phyloP scores from a whole-genome alignment of 345 rosid genomes.

The Brassica nigra region DNA sequence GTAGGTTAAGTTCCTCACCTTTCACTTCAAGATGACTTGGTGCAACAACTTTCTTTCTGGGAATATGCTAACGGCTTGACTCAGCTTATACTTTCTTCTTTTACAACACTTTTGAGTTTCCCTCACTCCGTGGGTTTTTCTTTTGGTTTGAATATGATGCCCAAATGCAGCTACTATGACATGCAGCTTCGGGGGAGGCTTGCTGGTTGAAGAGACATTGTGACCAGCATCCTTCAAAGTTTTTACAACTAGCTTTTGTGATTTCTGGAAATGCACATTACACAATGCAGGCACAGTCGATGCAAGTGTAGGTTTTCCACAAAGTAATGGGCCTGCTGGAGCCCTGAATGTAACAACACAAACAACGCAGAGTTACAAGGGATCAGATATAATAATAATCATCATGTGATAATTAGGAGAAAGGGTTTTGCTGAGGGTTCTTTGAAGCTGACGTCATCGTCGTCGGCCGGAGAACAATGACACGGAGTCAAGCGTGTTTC shows the following conservation, averaged over 20 bases:
- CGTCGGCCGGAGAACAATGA: background rate
- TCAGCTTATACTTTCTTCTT: constrained; percentile 48
- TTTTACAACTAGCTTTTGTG: constrained; percentile 57
- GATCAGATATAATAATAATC: background rate
- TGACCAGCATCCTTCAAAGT: constrained; percentile 80
- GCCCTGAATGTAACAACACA: constrained; percentile 47
- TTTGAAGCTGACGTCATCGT: constrained; percentile 42
- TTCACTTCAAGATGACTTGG: constrained; percentile 12
- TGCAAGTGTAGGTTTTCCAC: constrained; percentile 75
- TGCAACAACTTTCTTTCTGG: background rate
- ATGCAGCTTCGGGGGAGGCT: constrained; percentile 73
- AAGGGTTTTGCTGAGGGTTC: constrained; percentile 6
- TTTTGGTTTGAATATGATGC: constrained; percentile 67
- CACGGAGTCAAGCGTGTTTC: too few species aligned
- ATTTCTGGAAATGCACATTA: constrained; percentile 62
- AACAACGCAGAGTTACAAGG: constrained; percentile 17
- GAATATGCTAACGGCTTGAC: background rate
- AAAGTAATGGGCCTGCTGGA: constrained; percentile 69
- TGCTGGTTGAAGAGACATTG: constrained; percentile 58
- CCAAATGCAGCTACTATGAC: constrained; percentile 70
- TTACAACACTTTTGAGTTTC: constrained; percentile 35
- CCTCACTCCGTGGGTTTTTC: constrained; percentile 50
- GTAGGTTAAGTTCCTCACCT: constrained; percentile 21
- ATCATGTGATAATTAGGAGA: constrained; percentile 19
- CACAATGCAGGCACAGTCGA: constrained; percentile 62